Conservation (phyloP, 208 protist genomes). For the Strigomonas culicis region DNA sequence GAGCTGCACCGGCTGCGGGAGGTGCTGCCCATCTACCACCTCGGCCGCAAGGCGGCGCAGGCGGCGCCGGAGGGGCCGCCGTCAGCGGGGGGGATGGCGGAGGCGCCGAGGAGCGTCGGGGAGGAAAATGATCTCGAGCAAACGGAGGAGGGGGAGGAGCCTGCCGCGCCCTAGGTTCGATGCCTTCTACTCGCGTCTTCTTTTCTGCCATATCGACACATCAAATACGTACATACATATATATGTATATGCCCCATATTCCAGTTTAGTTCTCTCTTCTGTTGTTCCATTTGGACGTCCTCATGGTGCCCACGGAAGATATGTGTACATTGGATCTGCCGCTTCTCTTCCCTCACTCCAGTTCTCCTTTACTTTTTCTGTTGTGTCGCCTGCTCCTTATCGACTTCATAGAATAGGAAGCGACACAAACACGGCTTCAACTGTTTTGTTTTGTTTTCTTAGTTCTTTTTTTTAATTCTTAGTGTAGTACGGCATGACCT, state of each 20-base stretch:
- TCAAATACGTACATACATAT: not conserved
- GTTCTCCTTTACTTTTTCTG: slow-evolving; percentile 5
- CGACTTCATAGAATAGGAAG: too few relatives aligned
- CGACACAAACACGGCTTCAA: too few relatives aligned
- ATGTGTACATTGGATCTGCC: slow-evolving; percentile 15
- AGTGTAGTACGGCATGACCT: not conserved
- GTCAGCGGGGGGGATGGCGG: too few relatives aligned
- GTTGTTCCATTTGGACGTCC: too few relatives aligned
- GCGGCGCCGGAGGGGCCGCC: too few relatives aligned
- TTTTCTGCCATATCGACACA: not conserved
- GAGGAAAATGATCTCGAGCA: too few relatives aligned
- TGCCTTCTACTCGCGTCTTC: not conserved
- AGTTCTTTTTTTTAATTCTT: slow-evolving; percentile 1
- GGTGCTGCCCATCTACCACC: slow-evolving; percentile 20
- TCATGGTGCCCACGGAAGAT: too few relatives aligned
- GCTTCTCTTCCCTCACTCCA: slow-evolving; percentile 21
- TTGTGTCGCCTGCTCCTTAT: not conserved
- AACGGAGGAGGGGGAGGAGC: too few relatives aligned
- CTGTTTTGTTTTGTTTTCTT: slow-evolving; percentile 7
- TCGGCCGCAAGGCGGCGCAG: not conserved
- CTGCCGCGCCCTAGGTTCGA: too few relatives aligned
- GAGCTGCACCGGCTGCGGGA: slow-evolving; percentile 20
- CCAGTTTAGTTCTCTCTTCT: too few relatives aligned
- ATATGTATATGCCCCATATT: too few relatives aligned
- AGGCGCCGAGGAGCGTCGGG: too few relatives aligned